Conservation (phyloP, 2,329 filamentous ascomycete species). For the Bipolaris zeicola region DNA sequence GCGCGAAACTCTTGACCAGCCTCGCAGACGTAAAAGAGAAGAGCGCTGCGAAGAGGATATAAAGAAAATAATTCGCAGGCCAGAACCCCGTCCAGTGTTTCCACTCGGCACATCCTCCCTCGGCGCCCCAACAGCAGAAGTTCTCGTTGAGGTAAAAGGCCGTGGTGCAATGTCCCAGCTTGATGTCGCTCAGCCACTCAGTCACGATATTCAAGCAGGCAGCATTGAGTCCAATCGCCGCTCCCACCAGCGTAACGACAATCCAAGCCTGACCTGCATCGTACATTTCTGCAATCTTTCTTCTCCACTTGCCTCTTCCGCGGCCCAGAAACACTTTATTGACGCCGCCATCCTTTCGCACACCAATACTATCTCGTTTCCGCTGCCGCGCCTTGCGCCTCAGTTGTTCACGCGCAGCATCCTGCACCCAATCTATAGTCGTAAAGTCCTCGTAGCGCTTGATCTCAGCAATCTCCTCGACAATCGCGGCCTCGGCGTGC, state of each 20-base stretch:
- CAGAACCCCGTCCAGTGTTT: constrained; percentile 81
- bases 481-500: constrained; percentile 72
- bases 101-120: constrained; percentile 88
- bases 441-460: constrained; percentile 99
- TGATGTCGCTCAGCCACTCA: constrained; percentile 95
- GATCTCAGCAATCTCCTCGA: constrained; percentile 96
- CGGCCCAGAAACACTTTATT: constrained; percentile 66
- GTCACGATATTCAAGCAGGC: constrained; percentile 93
- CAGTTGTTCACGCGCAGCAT: constrained; percentile 87
- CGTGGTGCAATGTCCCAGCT: constrained; percentile 92
- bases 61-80: constrained; percentile 83
- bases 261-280: constrained; percentile 98
- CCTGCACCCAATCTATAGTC: constrained; percentile 98
- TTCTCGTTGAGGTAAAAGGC: constrained; percentile 96
- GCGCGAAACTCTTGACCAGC: constrained; percentile 88
- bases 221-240: constrained; percentile 91
- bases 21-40: constrained; percentile 84
- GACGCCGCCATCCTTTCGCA: constrained; percentile 58
- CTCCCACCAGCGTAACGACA: constrained; percentile 89
- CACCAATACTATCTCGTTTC: constrained; percentile 48
- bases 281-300: constrained; percentile 82
- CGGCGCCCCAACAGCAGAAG: constrained; percentile 98
- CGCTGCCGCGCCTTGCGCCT: constrained; percentile 77
- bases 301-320: constrained; percentile 68
- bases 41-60: constrained; percentile 80